phyloP scores from a whole-genome alignment of 208 protist species.

The Angomonas ambiguus region DNA sequence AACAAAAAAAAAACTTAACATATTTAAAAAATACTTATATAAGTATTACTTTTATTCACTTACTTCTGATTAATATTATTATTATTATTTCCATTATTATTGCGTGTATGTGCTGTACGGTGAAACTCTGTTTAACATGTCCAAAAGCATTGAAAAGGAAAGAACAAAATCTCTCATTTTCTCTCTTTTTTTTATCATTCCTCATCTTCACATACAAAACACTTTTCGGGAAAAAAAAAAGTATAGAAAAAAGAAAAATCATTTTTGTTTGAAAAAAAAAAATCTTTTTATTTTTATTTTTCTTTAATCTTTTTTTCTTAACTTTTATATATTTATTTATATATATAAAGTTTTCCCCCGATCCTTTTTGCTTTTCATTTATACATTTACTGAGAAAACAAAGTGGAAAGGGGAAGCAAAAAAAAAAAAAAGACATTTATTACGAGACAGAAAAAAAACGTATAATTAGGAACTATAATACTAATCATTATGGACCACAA shows the following conservation, averaged over 20 bases:
- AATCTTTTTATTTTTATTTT: neutral
- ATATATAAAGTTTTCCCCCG: neutral
- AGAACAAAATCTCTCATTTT: no score
- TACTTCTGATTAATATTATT: no score
- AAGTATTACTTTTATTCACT: no score
- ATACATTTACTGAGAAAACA: neutral
- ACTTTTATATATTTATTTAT: neutral
- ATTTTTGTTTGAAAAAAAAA: constrained; percentile 3
- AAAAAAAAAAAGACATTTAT: neutral
- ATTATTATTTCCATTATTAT: no score
- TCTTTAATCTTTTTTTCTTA: neutral
- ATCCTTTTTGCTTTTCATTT: neutral
- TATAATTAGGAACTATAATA: neutral
- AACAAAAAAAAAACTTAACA: neutral
- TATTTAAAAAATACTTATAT: no score
- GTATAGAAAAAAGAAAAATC: neutral
- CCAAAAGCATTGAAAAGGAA: no score
- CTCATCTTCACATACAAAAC: neutral
- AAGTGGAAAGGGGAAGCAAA: neutral
- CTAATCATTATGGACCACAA: neutral
- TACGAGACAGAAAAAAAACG: neutral
- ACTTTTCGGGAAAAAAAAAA: neutral
- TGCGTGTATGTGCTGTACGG: no score
- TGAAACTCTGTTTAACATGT: no score
- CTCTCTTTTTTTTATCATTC: neutral